Percentiles rank a stretch among this genome's conserved stretches.
Conservation (phyloP, 2,329 filamentous ascomycete species). For the Leptosphaerulina australis region DNA sequence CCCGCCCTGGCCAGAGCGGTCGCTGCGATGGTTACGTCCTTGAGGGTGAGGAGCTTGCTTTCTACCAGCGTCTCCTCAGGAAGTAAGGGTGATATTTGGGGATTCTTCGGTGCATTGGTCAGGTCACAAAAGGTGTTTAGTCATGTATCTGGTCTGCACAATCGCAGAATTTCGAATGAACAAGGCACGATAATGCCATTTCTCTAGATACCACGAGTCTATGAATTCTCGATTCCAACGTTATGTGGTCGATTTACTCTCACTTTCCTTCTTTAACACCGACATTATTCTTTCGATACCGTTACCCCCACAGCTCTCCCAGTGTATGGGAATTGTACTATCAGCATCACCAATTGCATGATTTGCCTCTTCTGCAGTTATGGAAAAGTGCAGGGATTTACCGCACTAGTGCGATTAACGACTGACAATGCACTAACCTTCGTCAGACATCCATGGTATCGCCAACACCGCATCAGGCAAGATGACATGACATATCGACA, state of each 20-base stretch:
- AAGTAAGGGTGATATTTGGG: constrained; percentile 70
- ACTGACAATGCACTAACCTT: constrained; percentile 8
- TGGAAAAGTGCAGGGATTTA: constrained; percentile 11
- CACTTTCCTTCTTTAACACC: neutral
- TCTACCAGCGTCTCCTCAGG: constrained; percentile 99
- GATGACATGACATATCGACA: constrained; percentile 6
- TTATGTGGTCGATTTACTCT: constrained; percentile 27
- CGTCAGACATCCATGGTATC: neutral
- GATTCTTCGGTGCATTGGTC: constrained; percentile 50
- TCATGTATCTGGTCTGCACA: constrained; percentile 52
- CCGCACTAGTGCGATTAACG: constrained; percentile 9
- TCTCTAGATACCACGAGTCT: constrained; percentile 50
- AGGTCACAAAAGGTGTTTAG: constrained; percentile 51
- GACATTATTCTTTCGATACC: neutral
- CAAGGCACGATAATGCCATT: constrained; percentile 44
- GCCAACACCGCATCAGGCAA: neutral
- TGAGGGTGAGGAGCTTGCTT: constrained; percentile 98
- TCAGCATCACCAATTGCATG: too few relatives aligned
- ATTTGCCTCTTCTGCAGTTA: neutral
- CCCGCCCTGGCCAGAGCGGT: constrained; percentile 94
- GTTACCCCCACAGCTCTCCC: too few relatives aligned
- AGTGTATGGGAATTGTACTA: too few relatives aligned
- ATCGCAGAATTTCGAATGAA: constrained; percentile 47
- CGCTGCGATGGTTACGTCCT: constrained; percentile 97
- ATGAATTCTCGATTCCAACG: constrained; percentile 45